Conservation (phyloP, 1,139 yeast species). For the Sugiyamaella pinicola region DNA sequence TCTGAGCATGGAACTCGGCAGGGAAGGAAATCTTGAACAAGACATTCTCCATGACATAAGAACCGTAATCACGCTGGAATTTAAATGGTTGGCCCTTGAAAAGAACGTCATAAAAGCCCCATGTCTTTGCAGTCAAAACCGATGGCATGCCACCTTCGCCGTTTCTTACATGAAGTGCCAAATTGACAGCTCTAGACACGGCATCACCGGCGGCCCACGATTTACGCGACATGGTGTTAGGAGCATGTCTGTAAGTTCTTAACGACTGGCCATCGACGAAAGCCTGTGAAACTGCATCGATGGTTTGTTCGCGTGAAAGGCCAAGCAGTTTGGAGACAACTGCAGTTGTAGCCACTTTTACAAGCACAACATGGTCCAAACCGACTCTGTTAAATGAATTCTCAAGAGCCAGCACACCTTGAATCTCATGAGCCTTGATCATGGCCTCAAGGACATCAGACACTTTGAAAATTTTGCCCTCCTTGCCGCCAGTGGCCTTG, state of each 20-base stretch:
- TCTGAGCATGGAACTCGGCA: constrained; percentile 70
- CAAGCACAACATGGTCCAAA: constrained; percentile 60
- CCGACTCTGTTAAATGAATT: constrained; percentile 62
- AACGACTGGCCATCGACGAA: constrained; percentile 61
- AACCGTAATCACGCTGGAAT: constrained; percentile 56
- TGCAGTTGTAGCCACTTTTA: constrained; percentile 63
- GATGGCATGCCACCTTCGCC: constrained; percentile 62
- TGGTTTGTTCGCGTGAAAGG: constrained; percentile 52
- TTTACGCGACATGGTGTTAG: constrained; percentile 63
- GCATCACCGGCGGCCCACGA: constrained; percentile 73
- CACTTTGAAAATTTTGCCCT: constrained; percentile 49
- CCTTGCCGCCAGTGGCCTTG: constrained; percentile 47
- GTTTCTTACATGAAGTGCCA: constrained; percentile 54
- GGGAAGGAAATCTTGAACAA: constrained; percentile 63
- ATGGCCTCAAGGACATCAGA: constrained; percentile 55
- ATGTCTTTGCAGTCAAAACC: constrained; percentile 55
- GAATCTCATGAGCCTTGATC: constrained; percentile 66
- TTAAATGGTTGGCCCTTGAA: constrained; percentile 55
- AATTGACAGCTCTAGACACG: constrained; percentile 58
- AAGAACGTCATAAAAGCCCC: constrained; percentile 64
- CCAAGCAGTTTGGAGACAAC: constrained; percentile 59
- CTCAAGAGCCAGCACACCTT: constrained; percentile 58
- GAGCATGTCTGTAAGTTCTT: constrained; percentile 63
- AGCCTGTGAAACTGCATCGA: constrained; percentile 59
- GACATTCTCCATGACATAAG: constrained; percentile 65